phyloP scores from a whole-genome alignment of 2,329 filamentous ascomycete genomes.

The Colletotrichum coccodes region DNA sequence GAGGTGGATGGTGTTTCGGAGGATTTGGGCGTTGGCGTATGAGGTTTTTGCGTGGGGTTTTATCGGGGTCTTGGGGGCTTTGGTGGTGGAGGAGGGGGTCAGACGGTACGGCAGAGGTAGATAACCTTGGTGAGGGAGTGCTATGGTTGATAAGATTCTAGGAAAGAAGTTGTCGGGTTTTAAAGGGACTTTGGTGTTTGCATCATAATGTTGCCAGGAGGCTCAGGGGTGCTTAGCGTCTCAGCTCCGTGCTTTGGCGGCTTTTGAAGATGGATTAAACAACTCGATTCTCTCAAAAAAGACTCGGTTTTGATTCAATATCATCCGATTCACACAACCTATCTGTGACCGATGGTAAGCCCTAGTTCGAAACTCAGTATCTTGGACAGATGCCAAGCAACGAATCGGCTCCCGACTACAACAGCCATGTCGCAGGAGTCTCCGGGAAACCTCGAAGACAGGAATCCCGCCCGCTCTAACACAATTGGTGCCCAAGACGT shows the following conservation, averaged over 20 bases:
- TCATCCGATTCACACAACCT: not conserved
- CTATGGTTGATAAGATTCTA: not conserved
- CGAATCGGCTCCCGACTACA: not conserved
- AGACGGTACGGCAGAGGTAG: not conserved
- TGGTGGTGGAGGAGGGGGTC: not conserved
- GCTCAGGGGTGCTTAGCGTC: not conserved
- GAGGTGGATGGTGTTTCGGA: not conserved
- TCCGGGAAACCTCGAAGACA: too few species aligned
- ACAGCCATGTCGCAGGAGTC: fast-evolving
- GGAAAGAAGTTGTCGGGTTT: not conserved
- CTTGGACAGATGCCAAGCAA: too few species aligned
- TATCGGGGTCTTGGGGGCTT: not conserved
- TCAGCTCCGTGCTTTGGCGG: fast-evolving
- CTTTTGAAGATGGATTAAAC: not conserved
- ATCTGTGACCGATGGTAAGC: too few species aligned
- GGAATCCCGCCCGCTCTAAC: not conserved
- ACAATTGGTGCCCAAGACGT: not conserved
- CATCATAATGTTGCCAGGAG: not conserved
- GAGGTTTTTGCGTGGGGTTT: slow-evolving; percentile 13
- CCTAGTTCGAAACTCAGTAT: fast-evolving
- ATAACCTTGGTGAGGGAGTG: not conserved
- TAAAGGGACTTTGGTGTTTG: not conserved
- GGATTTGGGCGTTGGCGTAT: not conserved
- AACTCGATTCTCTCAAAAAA: not conserved
- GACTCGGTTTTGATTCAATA: too few species aligned